Conservation (phyloP, 768 basidiomycete genomes). For the Epithele typhae region DNA sequence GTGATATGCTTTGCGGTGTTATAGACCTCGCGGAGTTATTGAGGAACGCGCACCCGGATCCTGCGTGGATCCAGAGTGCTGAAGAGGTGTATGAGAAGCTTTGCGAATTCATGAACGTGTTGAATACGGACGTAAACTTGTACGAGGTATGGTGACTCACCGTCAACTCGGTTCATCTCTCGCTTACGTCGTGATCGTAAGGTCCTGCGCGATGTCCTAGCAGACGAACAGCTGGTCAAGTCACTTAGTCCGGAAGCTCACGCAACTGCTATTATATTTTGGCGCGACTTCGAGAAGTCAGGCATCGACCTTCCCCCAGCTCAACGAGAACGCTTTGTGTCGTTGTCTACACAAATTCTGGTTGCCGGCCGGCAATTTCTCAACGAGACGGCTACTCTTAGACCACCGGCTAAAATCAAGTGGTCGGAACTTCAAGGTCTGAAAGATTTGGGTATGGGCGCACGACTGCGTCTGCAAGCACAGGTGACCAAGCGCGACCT, state of each 20-base stretch:
- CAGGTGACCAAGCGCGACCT: slow-evolving; percentile 72
- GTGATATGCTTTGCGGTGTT: slow-evolving; percentile 92
- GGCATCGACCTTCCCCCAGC: slow-evolving; percentile 83
- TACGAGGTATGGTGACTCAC: slow-evolving; percentile 62
- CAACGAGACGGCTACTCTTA: slow-evolving; percentile 55
- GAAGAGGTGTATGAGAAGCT: slow-evolving; percentile 87
- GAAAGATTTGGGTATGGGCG: slow-evolving; percentile 75
- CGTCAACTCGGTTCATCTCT: too few relatives aligned
- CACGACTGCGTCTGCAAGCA: slow-evolving; percentile 68
- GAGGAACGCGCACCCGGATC: slow-evolving; percentile 89
- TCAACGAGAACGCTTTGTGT: slow-evolving; percentile 79
- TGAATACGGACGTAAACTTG: slow-evolving; percentile 90
- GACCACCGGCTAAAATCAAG: slow-evolving; percentile 64
- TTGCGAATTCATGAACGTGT: slow-evolving; percentile 95
- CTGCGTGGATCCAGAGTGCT: slow-evolving; percentile 75
- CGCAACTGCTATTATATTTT: slow-evolving; percentile 88
- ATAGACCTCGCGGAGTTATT: slow-evolving; percentile 95
- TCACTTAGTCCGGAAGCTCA: slow-evolving; percentile 71
- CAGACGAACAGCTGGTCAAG: slow-evolving; percentile 60
- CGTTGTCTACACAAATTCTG: slow-evolving; percentile 85
- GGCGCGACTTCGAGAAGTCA: slow-evolving; percentile 96
- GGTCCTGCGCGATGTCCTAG: slow-evolving; percentile 69
- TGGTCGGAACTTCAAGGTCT: slow-evolving; percentile 67
- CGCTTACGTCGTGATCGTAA: slow-evolving; percentile 29
- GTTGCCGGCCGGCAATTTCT: slow-evolving; percentile 85